Percentiles rank a stretch among this genome's conserved stretches.
These are phyloP conservation scores for Tuber indicum DNA, from an alignment of 495 filamentous ascomycete species.

Conservation along the genomic window DNA sequence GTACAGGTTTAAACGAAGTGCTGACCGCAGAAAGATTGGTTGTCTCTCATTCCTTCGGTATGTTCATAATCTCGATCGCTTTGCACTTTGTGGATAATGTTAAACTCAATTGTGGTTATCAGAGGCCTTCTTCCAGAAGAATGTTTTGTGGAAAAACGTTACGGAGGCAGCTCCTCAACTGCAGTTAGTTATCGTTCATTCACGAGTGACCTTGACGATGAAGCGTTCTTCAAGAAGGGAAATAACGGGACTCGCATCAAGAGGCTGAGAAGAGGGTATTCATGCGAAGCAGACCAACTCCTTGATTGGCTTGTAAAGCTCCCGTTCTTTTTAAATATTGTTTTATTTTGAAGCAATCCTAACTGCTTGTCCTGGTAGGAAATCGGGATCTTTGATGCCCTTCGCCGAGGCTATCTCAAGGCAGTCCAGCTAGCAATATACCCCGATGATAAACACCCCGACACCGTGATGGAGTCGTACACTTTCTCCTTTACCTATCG, in stretches of 20 bases:
- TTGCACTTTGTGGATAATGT: not conserved
- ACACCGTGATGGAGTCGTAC: constrained; percentile 39
- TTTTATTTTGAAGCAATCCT: constrained; percentile 6
- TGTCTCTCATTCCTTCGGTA: constrained; percentile 40
- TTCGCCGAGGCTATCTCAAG: constrained; percentile 39
- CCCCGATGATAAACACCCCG: constrained; percentile 36
- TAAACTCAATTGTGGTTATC: constrained; percentile 19
- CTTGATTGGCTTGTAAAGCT: constrained; percentile 39
- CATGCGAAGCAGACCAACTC: constrained; percentile 37
- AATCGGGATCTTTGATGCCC: constrained; percentile 37
- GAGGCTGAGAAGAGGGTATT: constrained; percentile 38
- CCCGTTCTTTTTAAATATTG: not conserved
- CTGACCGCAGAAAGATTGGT: constrained; percentile 23
- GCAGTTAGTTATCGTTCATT: constrained; percentile 30
- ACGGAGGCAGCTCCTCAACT: constrained; percentile 25
- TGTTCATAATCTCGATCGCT: not conserved
- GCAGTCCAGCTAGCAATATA: constrained; percentile 39
- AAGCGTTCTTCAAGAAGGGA: constrained; percentile 18
- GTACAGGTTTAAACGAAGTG: not conserved
- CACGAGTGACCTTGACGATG: constrained; percentile 25
- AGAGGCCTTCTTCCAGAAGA: constrained; percentile 42
- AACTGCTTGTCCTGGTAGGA: constrained; percentile 17
- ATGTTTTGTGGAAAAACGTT: constrained; percentile 39
- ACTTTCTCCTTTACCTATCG: constrained; percentile 41
- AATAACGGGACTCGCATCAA: constrained; percentile 36